Conservation (phyloP, 495 filamentous ascomycete species). For the Clohesyomyces aquaticus region DNA sequence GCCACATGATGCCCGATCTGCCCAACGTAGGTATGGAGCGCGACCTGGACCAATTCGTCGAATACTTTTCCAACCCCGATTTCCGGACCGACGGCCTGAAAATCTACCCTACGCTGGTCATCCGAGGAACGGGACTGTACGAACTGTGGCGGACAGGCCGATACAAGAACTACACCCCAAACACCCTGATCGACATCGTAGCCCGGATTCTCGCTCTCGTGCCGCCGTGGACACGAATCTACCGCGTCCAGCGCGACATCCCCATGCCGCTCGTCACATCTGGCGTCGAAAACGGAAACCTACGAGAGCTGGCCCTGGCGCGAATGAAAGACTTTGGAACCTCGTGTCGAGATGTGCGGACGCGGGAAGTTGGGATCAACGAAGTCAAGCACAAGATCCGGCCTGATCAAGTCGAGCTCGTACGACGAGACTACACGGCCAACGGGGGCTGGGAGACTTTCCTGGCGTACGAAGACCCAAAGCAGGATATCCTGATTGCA, state of each 20-base stretch:
- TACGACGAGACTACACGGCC: slow-evolving; percentile 92
- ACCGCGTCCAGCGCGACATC: slow-evolving; percentile 97
- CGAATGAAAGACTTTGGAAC: slow-evolving; percentile 99
- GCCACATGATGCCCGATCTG: slow-evolving; percentile 99
- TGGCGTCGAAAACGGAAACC: slow-evolving; percentile 96
- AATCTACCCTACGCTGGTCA: slow-evolving; percentile 97
- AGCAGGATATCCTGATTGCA: slow-evolving; percentile 96
- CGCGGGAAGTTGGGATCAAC: slow-evolving; percentile 95
- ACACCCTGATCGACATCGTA: slow-evolving; percentile 91
- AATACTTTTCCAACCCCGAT: slow-evolving; percentile 95
- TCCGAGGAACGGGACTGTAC: slow-evolving; percentile 94
- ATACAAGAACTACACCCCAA: slow-evolving; percentile 98
- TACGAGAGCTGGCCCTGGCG: slow-evolving; percentile 87
- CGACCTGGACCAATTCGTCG: slow-evolving; percentile 92
- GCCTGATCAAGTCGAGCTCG: slow-evolving; percentile 92
- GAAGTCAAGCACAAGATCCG: slow-evolving; percentile 98
- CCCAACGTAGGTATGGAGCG: slow-evolving; percentile 98
- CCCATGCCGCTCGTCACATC: slow-evolving; percentile 97
- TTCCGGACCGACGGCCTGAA: slow-evolving; percentile 98
- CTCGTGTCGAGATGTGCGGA: slow-evolving; percentile 95
- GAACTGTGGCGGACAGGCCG: slow-evolving; percentile 95
- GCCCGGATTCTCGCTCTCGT: slow-evolving; percentile 92
- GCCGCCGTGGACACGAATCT: slow-evolving; percentile 97
- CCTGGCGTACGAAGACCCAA: slow-evolving; percentile 95
- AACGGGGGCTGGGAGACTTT: slow-evolving; percentile 99